Conservation (phyloP, 139 green algal genomes). For the Chlamydomonas applanata region DNA sequence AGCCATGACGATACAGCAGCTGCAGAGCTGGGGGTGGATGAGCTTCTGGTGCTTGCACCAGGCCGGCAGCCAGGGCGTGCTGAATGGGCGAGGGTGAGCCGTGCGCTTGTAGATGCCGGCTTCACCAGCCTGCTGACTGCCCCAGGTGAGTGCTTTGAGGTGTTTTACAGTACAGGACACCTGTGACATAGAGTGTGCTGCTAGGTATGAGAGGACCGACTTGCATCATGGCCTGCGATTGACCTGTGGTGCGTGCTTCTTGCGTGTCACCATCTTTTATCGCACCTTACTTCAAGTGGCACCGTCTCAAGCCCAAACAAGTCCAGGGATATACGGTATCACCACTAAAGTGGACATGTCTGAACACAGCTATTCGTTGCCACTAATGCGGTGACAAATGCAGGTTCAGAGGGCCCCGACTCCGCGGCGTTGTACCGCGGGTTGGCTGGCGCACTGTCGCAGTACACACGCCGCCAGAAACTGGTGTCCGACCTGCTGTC, state of each 20-base stretch:
- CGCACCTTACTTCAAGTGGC: not conserved
- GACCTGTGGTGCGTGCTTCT: too few relatives aligned
- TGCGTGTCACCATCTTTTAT: not conserved
- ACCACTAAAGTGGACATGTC: too few relatives aligned
- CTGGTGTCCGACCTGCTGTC: slow-evolving; percentile 32
- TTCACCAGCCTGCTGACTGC: slow-evolving; percentile 6
- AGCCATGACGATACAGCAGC: too few relatives aligned
- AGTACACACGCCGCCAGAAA: slow-evolving; percentile 24
- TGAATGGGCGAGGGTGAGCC: slow-evolving; percentile 23
- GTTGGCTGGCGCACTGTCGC: slow-evolving; percentile 8
- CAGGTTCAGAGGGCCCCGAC: slow-evolving; percentile 1
- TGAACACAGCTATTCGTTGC: not conserved
- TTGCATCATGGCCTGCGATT: too few relatives aligned
- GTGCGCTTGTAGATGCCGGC: slow-evolving; percentile 18
- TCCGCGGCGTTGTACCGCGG: slow-evolving; percentile 3
- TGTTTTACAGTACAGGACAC: not conserved
- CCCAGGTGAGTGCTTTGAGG: not conserved
- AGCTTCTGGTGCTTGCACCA: too few relatives aligned
- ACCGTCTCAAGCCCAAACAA: not conserved
- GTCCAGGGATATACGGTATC: not conserved
- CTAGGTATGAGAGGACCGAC: too few relatives aligned
- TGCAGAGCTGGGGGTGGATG: too few relatives aligned
- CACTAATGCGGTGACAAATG: not conserved
- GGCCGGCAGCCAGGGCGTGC: not conserved
- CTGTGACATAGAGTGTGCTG: too few relatives aligned